Conservation (phyloP, 2,329 filamentous ascomycete genomes). For the Aureobasidium namibiae region DNA sequence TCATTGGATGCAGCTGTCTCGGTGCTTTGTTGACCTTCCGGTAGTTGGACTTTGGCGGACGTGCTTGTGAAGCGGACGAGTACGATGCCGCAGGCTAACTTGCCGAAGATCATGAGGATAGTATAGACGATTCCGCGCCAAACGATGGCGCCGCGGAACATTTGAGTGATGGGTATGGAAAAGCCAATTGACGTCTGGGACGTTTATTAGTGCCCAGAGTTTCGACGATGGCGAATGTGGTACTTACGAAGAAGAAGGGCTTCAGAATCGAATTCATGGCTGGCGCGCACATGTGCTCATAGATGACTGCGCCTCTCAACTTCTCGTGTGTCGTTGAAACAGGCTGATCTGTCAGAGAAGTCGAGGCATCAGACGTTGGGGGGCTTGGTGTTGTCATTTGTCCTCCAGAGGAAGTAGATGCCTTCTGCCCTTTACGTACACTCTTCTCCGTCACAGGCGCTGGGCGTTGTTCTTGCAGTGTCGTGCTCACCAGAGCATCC, state of each 20-base stretch:
- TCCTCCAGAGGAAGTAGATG: background rate
- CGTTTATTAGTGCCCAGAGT: background rate
- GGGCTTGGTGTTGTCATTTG: no score
- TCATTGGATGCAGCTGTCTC: background rate
- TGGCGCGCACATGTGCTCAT: constrained; percentile 39
- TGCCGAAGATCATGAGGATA: constrained; percentile 55
- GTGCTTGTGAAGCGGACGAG: constrained; percentile 29
- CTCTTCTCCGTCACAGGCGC: background rate
- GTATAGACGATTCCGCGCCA: constrained; percentile 70
- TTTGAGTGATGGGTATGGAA: constrained; percentile 62
- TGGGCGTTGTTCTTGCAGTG: background rate
- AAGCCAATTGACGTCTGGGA: constrained; percentile 62
- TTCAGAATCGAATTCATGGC: constrained; percentile 47
- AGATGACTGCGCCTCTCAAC: constrained; percentile 24
- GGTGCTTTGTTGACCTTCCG: background rate
- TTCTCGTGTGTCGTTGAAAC: background rate
- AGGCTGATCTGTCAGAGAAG: background rate
- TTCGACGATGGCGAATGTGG: background rate
- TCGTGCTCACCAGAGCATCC: constrained; percentile 30
- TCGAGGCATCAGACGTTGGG: background rate
- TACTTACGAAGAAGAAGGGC: constrained; percentile 57
- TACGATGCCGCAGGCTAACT: constrained; percentile 34
- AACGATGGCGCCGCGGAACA: constrained; percentile 56
- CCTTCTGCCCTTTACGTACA: background rate
- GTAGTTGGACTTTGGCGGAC: background rate